Base-by-base conservation (phyloP, 768 basidiomycete species). In the Phaeotremella fagi region DNA sequence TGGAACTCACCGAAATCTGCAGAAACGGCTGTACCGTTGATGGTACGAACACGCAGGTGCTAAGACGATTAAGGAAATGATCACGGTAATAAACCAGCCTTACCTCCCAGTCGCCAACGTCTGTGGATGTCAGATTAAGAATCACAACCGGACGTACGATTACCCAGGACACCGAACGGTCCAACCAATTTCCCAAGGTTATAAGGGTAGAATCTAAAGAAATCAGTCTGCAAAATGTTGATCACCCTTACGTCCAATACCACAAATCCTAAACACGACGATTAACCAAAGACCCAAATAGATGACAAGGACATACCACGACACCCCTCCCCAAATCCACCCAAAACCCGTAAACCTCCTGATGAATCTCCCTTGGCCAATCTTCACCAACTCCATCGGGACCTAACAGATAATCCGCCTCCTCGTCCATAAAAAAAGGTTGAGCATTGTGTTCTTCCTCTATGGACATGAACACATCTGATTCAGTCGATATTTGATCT, bases 31-130 rank as follows among this genome's bases (percentile, higher is more conserved):
- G 57, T 45, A 2, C 64, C 62, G 31, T 70, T 60, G 33, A 64
- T 44, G 3, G 68, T 66, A 22, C 68, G 36, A 27, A 70, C 55
- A 23, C 60, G 52, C 6, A 70, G 35, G 15, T 56, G 59, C 59
- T 63, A 26, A n/a, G n/a, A n/a, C n/a, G n/a, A n/a, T n/a, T n/a
- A n/a, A n/a, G n/a, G n/a, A n/a, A n/a, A n/a, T n/a, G n/a, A n/a
- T 18, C 12, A 33, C 14, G 4, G 18, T 16, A 4, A 23, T 42
- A n/a, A 20, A 25, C 12, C 22, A 14, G 22, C 35, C 61, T 47
- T 23, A 61, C 60, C 48, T 69, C 67, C 67, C 67, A 69, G 41
- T 69, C 67, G 4, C 48, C 57, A 3, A 68, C 63, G 47, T 68
- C 59, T 66, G 38, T 16, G 1, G 20, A 20, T 12, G 11, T 31